Conservation (phyloP, 805 yeast genomes). For the Scheffersomyces ergatensis region DNA sequence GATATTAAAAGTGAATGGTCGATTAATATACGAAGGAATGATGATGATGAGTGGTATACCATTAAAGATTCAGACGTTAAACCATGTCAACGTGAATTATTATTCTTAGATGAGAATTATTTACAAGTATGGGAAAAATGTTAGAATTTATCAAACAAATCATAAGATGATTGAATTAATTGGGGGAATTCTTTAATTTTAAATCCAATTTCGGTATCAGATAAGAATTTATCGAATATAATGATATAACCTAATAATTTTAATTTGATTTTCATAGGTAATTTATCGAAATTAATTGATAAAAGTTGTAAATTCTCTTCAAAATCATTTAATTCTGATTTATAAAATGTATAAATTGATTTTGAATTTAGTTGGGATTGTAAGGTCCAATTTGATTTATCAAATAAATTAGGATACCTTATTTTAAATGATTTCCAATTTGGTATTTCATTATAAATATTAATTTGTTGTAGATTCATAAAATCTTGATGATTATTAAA, state of each 20-base stretch:
- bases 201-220: slow-evolving; percentile 15
- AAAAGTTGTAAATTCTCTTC: slow-evolving; percentile 9
- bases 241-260: slow-evolving; percentile 19
- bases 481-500: background rate
- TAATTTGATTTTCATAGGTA: slow-evolving; percentile 6
- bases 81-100: slow-evolving; percentile 50
- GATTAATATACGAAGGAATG: slow-evolving; percentile 10
- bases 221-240: slow-evolving; percentile 11
- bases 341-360: slow-evolving; percentile 1
- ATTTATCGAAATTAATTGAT: slow-evolving; percentile 6
- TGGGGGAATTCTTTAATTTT: slow-evolving; percentile 4
- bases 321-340: slow-evolving; percentile 9
- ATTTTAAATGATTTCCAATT: slow-evolving; percentile 24
- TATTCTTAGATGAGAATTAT: slow-evolving; percentile 61
- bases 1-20: slow-evolving; percentile 21
- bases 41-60: slow-evolving; percentile 53
- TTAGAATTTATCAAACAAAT: slow-evolving; percentile 2
- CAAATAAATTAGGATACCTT: slow-evolving; percentile 25
- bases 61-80: slow-evolving; percentile 51
- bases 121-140: slow-evolving; percentile 64
- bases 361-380: too few species aligned
- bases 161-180: slow-evolving; percentile 6
- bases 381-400: too few species aligned
- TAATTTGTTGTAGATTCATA: background rate
- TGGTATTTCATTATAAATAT: slow-evolving; percentile 11